Conservation (phyloP, 176 grass and related monocot genomes). For the Carex pumila region DNA sequence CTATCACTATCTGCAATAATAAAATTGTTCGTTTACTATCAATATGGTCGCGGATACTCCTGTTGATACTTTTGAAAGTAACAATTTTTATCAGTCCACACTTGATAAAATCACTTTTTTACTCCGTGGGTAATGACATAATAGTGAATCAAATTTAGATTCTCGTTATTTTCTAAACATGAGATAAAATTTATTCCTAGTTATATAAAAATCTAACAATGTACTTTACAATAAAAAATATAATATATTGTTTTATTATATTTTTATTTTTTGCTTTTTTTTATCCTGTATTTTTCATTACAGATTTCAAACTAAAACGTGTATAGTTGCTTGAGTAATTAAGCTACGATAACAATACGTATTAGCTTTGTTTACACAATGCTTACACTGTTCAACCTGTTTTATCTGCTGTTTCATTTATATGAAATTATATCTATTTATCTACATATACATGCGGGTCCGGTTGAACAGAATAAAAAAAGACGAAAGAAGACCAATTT, state of each 20-base stretch:
- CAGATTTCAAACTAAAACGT: not conserved
- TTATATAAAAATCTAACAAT: no score
- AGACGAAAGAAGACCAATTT: not conserved
- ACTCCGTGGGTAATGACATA: no score
- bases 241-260: not conserved
- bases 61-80: no score
- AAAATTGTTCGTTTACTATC: no score
- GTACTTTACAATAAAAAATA: not conserved
- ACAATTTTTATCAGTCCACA: no score
- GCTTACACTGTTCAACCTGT: slow-evolving; percentile 9
- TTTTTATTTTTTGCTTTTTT: not conserved
- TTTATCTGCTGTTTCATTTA: not conserved
- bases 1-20: no score
- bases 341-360: not conserved
- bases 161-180: not conserved
- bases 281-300: not conserved
- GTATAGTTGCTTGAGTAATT: not conserved
- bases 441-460: not conserved
- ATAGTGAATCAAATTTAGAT: not conserved
- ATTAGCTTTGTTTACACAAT: not conserved
- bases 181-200: no score
- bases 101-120: no score
- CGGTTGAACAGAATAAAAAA: not conserved
- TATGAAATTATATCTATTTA: not conserved
- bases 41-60: no score